Percentiles rank a stretch among this genome's conserved stretches.
Conservation (phyloP, 139 green algal species). For the Asterochloris sp. region DNA sequence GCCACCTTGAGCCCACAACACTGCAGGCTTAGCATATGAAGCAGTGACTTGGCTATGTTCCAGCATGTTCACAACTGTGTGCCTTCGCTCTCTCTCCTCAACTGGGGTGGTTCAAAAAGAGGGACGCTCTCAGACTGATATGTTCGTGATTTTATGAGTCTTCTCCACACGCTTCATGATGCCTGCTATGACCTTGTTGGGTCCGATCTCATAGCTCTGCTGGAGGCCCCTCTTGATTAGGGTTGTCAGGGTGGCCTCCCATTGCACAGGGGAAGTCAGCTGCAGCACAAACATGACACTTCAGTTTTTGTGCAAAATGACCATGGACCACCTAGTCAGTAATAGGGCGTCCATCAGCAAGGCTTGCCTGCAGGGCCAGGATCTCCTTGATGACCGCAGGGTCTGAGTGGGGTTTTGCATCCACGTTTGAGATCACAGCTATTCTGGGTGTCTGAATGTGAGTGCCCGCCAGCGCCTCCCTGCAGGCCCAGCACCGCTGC, state of each 20-base stretch:
- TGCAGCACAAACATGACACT: conserved; percentile 32
- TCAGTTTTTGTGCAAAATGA: background rate
- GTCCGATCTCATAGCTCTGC: conserved; percentile 86
- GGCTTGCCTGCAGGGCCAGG: conserved; percentile 80
- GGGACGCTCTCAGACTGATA: conserved; percentile 43
- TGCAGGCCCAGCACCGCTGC: background rate
- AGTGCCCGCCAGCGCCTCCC: conserved; percentile 72
- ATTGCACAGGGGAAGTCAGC: conserved; percentile 94
- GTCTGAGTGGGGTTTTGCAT: conserved; percentile 92
- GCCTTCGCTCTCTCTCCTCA: background rate
- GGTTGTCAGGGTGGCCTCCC: conserved; percentile 87
- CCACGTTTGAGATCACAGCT: conserved; percentile 97
- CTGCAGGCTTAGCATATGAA: conserved; percentile 35
- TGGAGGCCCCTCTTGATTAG: conserved; percentile 84
- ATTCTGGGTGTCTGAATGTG: conserved; percentile 81
- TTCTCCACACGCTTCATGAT: conserved; percentile 98
- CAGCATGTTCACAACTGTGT: background rate
- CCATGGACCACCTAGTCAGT: background rate
- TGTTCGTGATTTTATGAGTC: conserved; percentile 59
- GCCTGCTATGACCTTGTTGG: conserved; percentile 85
- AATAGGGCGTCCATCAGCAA: background rate
- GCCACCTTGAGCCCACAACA: conserved; percentile 53
- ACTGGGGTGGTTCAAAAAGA: background rate
- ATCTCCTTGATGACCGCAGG: conserved; percentile 88
- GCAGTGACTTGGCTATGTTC: too few species aligned